phyloP scores from a whole-genome alignment of 2,329 filamentous ascomycete genomes.

The Pezicula neosporulosa region DNA sequence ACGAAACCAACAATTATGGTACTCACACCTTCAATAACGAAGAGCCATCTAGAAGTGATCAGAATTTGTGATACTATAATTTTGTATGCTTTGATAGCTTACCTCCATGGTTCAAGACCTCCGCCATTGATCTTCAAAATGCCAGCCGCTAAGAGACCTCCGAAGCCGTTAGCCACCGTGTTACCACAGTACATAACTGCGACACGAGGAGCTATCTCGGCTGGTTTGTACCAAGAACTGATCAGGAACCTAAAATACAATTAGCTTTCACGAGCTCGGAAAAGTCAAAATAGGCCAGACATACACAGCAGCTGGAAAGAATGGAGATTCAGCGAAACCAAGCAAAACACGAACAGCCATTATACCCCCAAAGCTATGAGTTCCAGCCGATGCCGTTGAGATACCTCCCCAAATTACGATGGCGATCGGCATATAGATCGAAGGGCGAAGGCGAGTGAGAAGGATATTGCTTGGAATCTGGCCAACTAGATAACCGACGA shows the following conservation, averaged over 20 bases:
- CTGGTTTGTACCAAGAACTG: constrained; percentile 39
- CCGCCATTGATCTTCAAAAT: constrained; percentile 22
- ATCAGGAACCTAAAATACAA: constrained; percentile 28
- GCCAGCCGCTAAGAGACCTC: constrained; percentile 36
- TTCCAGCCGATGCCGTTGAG: constrained; percentile 40
- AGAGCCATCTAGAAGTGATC: constrained; percentile 8
- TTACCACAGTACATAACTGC: constrained; percentile 26
- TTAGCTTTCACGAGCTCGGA: constrained; percentile 8
- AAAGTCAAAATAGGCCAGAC: background rate
- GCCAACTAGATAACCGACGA: constrained; percentile 6
- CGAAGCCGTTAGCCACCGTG: constrained; percentile 36
- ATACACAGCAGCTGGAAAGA: constrained; percentile 45
- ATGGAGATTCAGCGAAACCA: constrained; percentile 33
- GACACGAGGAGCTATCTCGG: constrained; percentile 40
- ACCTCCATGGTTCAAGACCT: constrained; percentile 4
- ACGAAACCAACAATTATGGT: constrained; percentile 10
- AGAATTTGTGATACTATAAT: no score
- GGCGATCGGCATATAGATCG: constrained; percentile 28
- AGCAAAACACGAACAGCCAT: constrained; percentile 27
- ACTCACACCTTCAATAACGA: constrained; percentile 11
- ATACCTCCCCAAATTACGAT: constrained; percentile 35
- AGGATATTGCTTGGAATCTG: constrained; percentile 36
- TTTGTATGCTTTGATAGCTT: background rate
- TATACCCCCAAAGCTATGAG: constrained; percentile 22
- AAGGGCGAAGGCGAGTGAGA: constrained; percentile 25